Evolutionary conservation across 345 rosid species (phyloP), one percentile per base, ranked within the genome.

Genomic region (Durio zibethinus): DNA sequence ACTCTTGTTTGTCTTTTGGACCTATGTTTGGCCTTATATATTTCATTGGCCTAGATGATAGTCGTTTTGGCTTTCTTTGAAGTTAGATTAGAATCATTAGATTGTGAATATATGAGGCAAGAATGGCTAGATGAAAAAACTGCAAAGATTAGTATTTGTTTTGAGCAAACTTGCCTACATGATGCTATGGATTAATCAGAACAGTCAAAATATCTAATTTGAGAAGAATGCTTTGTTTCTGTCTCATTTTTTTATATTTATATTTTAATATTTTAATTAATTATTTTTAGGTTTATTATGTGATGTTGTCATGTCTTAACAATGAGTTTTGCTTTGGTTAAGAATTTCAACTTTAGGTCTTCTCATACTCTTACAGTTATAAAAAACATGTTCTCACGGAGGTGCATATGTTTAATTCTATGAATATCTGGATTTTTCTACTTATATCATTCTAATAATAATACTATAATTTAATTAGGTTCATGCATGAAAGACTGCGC

Each of bases 401-500:
- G 16, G 25, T 40, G 23, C 59, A 75, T 43, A 54, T 27, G 15
- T 75, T 16, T 31, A 35, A 10, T 16, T 56, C 50, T 65, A n/a
- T 61, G 72, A 62, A 80, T 77, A 50, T 80, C 31, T 29, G 10
- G 16, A 38, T 77, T 69, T 42, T 81, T 71, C 29, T 54, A 48
- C 60, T 40, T 76, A 48, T 18, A 21, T 60, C 56, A 50, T 38
- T 70, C 54, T 72, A 45, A 85, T 68, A 52, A 77, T 75, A 48
- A 21, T 15, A n/a, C 71, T 18, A 20, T 79, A 78, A 59, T 15
- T 76, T 40, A 72, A 67, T 73, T 75, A 96, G 99, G 94, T 96
- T 96, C 89, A 94, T 96, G 99, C 99, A 94, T 84, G 99, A 96
- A 87, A 92, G 99, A 78, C 81, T 96, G 84, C 88, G 94, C 62